Evolutionary conservation across 352 stramenopile genomes (phyloP), one percentile per base, ranked within the genome.

Genomic region (Chloridella minuta): DNA sequence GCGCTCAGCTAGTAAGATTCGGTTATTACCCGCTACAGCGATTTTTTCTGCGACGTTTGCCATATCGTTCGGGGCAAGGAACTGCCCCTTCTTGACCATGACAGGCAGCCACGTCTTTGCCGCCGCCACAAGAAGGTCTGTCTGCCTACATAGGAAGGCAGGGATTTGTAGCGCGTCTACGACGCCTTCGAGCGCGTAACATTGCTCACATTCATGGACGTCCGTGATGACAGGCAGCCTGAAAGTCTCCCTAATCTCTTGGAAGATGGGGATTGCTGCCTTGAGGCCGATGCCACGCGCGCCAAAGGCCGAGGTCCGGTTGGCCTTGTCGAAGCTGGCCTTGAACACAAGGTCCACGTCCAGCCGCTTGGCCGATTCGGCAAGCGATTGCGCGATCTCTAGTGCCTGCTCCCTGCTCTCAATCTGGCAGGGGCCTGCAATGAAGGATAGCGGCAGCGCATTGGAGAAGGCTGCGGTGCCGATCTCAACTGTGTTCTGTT

Each of bases 51-150:
- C 86, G 2, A 28, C 22, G 86, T 87, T 51, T 83, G 90, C 90
- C 92, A 94, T 94, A 21, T 92, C 93, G 83, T 93, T 91, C 2
- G 91, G 89, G 16, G 91, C 93, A 0, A 93, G 90, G 90, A 95
- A 93, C 86, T 95, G 92, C 1, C 92, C 92, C 49, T 94, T 93
- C 88, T 94, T 95, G 40, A 95, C 89, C 88, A 94, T 94, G 86
- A 95, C 91, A 2, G 94, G 89, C 83, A 90, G 89, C 2, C 92
- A 92, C 0, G 91, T 92, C 22, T 88, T 88, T 16, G 92, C 92
- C 21, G 91, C 92, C 23, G 90, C 91, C 21, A 93, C 90, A 1
- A 95, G 88, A 23, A 95, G 88, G 87, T 95, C 92, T 0, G 92
- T 95, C 83, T 90, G 92, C 18, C 92, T 91, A 87, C 92, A 94